Percentiles rank a stretch among this genome's conserved stretches.
phyloP scores from a whole-genome alignment of 169 alveolate genomes.

The Miamiensis avidus region DNA sequence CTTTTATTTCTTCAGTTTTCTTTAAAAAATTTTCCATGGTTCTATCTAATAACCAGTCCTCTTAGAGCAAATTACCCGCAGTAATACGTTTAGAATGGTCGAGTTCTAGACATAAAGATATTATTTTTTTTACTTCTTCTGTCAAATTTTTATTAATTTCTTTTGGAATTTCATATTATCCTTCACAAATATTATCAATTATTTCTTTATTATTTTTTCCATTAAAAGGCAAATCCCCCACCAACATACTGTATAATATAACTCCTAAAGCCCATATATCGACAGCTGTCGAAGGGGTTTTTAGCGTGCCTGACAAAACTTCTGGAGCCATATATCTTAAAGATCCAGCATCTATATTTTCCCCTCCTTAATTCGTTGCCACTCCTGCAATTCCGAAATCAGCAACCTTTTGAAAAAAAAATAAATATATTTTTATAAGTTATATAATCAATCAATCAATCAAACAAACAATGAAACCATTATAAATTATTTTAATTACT shows the following conservation, averaged over 20 bases:
- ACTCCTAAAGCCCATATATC: constrained; percentile 66
- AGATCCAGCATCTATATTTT: constrained; percentile 54
- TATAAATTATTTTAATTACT: not conserved
- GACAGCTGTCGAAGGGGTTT: constrained; percentile 34
- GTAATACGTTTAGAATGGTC: not conserved
- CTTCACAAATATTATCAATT: constrained; percentile 35
- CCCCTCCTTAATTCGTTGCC: constrained; percentile 25
- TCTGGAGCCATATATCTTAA: constrained; percentile 60
- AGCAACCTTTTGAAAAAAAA: constrained; percentile 18
- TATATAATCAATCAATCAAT: not conserved
- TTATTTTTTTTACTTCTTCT: not conserved
- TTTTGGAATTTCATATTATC: constrained; percentile 24
- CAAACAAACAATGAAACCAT: not conserved
- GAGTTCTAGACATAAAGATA: not conserved
- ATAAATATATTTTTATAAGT: not conserved
- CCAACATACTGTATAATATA: constrained; percentile 44
- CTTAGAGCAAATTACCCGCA: not conserved
- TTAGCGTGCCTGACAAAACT: constrained; percentile 41
- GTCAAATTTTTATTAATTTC: constrained; percentile 22
- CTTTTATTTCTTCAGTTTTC: not conserved
- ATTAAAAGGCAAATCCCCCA: constrained; percentile 49
- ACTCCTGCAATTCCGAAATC: constrained; percentile 55
- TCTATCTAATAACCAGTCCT: not conserved
- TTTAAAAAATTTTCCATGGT: not conserved
- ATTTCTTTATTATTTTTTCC: constrained; percentile 36